These are phyloP conservation scores for Ustulina deusta DNA, from an alignment of 2,329 filamentous ascomycete species.

Conservation along the genomic window DNA sequence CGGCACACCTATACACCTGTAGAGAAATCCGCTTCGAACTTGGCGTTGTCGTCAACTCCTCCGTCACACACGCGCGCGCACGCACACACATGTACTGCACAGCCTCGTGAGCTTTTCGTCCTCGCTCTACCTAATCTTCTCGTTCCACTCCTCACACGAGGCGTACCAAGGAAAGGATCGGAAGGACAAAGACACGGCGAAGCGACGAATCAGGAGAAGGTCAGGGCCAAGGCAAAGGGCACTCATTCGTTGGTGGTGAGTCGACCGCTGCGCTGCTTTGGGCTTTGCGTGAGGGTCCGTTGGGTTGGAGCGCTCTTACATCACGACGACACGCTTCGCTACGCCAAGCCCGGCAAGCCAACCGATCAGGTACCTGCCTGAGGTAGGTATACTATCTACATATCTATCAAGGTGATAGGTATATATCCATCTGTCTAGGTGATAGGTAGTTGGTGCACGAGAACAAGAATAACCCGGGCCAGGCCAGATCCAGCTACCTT, in stretches of 20 bases:
- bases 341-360: constrained; percentile 21
- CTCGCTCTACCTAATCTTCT: background rate
- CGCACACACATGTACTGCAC: constrained; percentile 18
- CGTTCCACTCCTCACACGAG: constrained; percentile 13
- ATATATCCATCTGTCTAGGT: too few relatives aligned
- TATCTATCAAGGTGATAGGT: too few relatives aligned
- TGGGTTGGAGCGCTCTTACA: constrained; percentile 4
- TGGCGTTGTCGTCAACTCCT: constrained; percentile 17
- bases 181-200: background rate
- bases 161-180: constrained; percentile 18
- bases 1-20: background rate
- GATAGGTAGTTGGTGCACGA: constrained; percentile 5
- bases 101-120: constrained; percentile 24
- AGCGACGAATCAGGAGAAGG: background rate
- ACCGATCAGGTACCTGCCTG: background rate
- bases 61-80: background rate
- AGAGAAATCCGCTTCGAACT: constrained; percentile 1
- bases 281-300: background rate
- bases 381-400: too few relatives aligned
- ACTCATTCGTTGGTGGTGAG: background rate
- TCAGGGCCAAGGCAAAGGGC: background rate
- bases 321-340: too few relatives aligned
- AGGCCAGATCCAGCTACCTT: constrained; percentile 13
- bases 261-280: background rate
- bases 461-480: constrained; percentile 18